These are phyloP conservation scores for Hypoxylon cercidicola DNA, from an alignment of 495 filamentous ascomycete genomes.

Conservation along the genomic window DNA sequence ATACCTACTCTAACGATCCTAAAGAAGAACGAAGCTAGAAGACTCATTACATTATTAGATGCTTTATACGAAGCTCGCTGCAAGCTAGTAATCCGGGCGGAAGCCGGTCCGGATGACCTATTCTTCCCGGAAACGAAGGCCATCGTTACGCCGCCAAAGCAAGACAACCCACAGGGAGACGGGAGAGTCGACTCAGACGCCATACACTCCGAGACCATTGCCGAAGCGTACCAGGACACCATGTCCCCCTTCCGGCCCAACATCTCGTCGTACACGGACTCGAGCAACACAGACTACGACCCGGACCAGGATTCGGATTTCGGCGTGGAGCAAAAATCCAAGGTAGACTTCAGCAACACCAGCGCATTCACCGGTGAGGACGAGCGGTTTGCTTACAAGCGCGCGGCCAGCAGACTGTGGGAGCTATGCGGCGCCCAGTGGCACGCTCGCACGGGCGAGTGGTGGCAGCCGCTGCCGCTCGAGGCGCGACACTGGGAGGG, in stretches of 20 bases:
- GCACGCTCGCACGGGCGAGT: slow-evolving; percentile 67
- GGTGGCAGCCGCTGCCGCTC: slow-evolving; percentile 71
- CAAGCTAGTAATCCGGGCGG: slow-evolving; percentile 68
- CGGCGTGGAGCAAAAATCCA: slow-evolving; percentile 42
- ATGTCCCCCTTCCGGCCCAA: slow-evolving; percentile 78
- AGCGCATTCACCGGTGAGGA: slow-evolving; percentile 75
- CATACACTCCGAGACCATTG: slow-evolving; percentile 72
- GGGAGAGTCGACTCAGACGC: slow-evolving; percentile 56
- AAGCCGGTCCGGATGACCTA: slow-evolving; percentile 68
- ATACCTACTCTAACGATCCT: slow-evolving; percentile 66
- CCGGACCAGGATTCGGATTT: slow-evolving; percentile 62
- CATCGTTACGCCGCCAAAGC: slow-evolving; percentile 3
- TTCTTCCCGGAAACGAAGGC: slow-evolving; percentile 71
- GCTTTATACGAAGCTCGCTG: slow-evolving; percentile 76
- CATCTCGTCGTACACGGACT: slow-evolving; percentile 64
- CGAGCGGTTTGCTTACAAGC: slow-evolving; percentile 76
- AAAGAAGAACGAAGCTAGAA: slow-evolving; percentile 76
- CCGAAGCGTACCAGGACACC: slow-evolving; percentile 75
- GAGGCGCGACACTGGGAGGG: slow-evolving; percentile 70
- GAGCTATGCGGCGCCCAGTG: slow-evolving; percentile 73
- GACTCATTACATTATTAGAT: slow-evolving; percentile 77
- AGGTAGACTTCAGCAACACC: slow-evolving; percentile 65
- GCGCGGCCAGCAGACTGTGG: slow-evolving; percentile 74
- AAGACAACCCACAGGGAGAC: slow-evolving; percentile 17
- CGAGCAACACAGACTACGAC: slow-evolving; percentile 52